Base-by-base conservation (phyloP, 1,284 basidiomycete species). In the Fomitopsis palustris region DNA sequence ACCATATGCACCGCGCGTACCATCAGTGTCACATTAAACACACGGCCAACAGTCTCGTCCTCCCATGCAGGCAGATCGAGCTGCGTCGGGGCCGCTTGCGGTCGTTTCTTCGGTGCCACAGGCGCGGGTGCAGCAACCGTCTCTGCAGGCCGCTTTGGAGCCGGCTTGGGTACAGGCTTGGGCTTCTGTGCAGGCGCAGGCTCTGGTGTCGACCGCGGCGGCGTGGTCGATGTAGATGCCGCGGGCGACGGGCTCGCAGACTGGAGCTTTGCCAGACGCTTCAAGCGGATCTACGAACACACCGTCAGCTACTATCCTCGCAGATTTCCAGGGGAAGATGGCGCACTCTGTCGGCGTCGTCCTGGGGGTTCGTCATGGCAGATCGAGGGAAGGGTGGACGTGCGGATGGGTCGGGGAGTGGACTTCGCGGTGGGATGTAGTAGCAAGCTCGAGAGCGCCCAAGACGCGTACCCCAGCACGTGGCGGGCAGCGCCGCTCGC, bases 181-280 rank as follows among this genome's bases (percentile, higher is more conserved):
- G 65, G 66, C 52, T 68, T 67, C 16, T 66, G 45, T 21, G 56
- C 62, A 5, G 67, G 57, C 37, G 64, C 53, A 14, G 55, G 58
- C 55, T 72, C 61, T 60, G 31, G 31, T 4, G 49, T 21, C n/a
- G 49, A 19, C 8, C 74, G 70, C n/a, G 65, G 62, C 2, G 76
- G 64, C 42, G 74, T 62, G 5, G 72, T 67, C 53, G 70, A 72
- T 39, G 72, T 70, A 17, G 77, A 67, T 9, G 74, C 56, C 9
- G 70, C 58, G 51, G 76, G 66, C 37, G 75, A 64, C 27, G 75
- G 62, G 35, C 67, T 72, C 53, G 79, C 70, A 54, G 74, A 66
- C 68, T 90, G 88, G 27, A 95, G 79, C 69, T 89, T 90, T 47
- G 90, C 93, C 42, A 96, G 80, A 60, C 93, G 85, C 75, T 95